phyloP scores from a whole-genome alignment of 768 basidiomycete species.

The Hydnomerulius pinastri region DNA sequence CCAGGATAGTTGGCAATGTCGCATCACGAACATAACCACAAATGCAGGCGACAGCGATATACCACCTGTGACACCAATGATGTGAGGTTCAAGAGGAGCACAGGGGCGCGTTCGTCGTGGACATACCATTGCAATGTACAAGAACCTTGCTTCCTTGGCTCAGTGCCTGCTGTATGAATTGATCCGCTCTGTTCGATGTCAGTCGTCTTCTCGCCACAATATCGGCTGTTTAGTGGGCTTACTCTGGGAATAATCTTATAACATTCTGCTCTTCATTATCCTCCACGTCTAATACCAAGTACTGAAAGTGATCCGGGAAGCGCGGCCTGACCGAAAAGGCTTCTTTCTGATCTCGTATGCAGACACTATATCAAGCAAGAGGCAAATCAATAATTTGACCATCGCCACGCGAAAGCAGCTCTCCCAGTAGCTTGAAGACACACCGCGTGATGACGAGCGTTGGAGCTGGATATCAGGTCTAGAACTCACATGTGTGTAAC shows the following conservation, averaged over 20 bases:
- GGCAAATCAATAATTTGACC: not conserved
- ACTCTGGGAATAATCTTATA: slow-evolving; percentile 88
- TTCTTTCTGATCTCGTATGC: slow-evolving; percentile 87
- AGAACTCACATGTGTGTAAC: slow-evolving; percentile 78
- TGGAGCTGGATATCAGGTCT: not conserved
- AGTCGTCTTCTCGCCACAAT: not conserved
- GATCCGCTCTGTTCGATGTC: slow-evolving; percentile 56
- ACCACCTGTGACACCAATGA: slow-evolving; percentile 53
- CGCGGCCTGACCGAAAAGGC: slow-evolving; percentile 88
- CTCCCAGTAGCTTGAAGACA: not conserved
- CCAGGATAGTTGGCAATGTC: slow-evolving; percentile 77
- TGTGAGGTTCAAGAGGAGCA: not conserved
- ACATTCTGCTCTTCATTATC: slow-evolving; percentile 96
- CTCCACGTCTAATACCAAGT: slow-evolving; percentile 82
- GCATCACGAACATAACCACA: slow-evolving; percentile 94
- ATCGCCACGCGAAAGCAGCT: not conserved
- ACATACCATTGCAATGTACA: slow-evolving; percentile 86
- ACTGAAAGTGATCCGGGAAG: slow-evolving; percentile 76
- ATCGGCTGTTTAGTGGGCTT: slow-evolving; percentile 22
- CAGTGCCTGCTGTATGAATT: slow-evolving; percentile 71
- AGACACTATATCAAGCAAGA: slow-evolving; percentile 53
- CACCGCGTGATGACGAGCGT: not conserved
- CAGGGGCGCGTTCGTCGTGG: not conserved
- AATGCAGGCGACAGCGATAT: slow-evolving; percentile 88
- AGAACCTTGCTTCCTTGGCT: slow-evolving; percentile 68